Evolutionary conservation across 768 basidiomycete species (phyloP), one percentile per base, ranked within the genome.

Genomic region (Lactarius hatsudake): DNA sequence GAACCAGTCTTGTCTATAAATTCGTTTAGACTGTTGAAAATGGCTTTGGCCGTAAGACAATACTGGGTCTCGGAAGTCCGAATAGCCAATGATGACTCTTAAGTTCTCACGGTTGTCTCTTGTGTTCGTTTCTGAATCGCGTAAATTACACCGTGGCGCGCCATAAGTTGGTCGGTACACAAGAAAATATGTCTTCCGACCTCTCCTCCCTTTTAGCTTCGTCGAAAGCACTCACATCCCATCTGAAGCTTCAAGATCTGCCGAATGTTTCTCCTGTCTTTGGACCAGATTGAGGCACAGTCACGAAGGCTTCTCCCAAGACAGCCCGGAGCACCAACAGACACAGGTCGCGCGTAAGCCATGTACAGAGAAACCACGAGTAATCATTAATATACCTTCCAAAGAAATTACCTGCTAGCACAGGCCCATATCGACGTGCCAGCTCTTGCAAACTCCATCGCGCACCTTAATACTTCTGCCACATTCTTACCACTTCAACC

Each of bases 281-380:
- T 98, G 38, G 95, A 96, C 76, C 94, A 98, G 79, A 91, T 99
- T 69, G 96, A 98, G 76, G 88, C 90, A 0, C 94, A 96, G 78
- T 95, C 93, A 2, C 84, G 94, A 23, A 83, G 90, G 51, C 87
- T 98, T 30, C 88, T 91, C 5, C 86, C 90, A 28, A 84, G 87
- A 53, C 89, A 90, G 73, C 84, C 86, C 6, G 84, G 82, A 34
- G 76, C 84, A 23, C 81, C 89, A 0, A 82, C 81, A 48, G 91
- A 92, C 76, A 79, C 84, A 9, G 87, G 88, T 74, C 85, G 88
- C 81, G 91, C 88, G 91, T 91, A 76, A 68, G 89, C 17, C 17
- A 20, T 55, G 26, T 26, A 55, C 13, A 38, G 17, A 12, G 18
- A 5, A 62, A 18, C 18, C 20, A 26, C 60, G n/a, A 36, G 58